A percentile compares a stretch with the other conserved stretches of the same genome.
Conservation (phyloP, 148 eudicot species). For the Fallopia convolvulus region DNA sequence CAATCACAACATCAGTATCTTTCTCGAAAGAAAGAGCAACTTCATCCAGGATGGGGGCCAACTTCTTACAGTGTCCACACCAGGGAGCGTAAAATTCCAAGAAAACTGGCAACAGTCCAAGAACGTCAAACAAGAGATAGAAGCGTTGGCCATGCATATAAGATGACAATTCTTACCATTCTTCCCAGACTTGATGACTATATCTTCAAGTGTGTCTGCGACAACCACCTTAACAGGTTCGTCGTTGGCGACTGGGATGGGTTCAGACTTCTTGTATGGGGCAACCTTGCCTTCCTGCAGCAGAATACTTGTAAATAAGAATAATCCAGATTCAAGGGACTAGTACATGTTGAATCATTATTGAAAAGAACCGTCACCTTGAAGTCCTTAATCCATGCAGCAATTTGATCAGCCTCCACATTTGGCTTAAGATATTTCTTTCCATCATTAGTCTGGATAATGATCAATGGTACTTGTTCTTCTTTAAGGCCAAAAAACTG, state of each 20-base stretch:
- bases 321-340: not conserved
- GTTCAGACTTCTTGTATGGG: slow-evolving; percentile 52
- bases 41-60: slow-evolving; percentile 71
- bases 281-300: slow-evolving; percentile 52
- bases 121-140: not conserved
- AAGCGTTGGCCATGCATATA: not conserved
- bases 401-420: slow-evolving; percentile 67
- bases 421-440: slow-evolving; percentile 70
- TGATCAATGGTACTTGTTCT: slow-evolving; percentile 73
- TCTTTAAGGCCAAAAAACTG: slow-evolving; percentile 85
- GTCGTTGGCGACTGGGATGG: slow-evolving; percentile 45
- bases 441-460: slow-evolving; percentile 70
- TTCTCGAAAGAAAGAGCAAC: slow-evolving; percentile 45
- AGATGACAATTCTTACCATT: slow-evolving; percentile 28
- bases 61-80: slow-evolving; percentile 72
- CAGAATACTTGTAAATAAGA: not conserved
- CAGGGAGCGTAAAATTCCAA: slow-evolving; percentile 75
- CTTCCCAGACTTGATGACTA: slow-evolving; percentile 51
- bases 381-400: slow-evolving; percentile 73
- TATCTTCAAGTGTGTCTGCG: slow-evolving; percentile 46
- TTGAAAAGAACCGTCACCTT: slow-evolving; percentile 32
- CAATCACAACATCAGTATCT: slow-evolving; percentile 49
- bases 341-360: not conserved
- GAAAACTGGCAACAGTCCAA: slow-evolving; percentile 33
- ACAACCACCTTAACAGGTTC: slow-evolving; percentile 73